Percentiles rank a stretch among this genome's conserved stretches.
Evolutionary conservation across 2,329 filamentous ascomycete genomes (phyloP).

Genomic region (Trichophyton benhamiae): DNA sequence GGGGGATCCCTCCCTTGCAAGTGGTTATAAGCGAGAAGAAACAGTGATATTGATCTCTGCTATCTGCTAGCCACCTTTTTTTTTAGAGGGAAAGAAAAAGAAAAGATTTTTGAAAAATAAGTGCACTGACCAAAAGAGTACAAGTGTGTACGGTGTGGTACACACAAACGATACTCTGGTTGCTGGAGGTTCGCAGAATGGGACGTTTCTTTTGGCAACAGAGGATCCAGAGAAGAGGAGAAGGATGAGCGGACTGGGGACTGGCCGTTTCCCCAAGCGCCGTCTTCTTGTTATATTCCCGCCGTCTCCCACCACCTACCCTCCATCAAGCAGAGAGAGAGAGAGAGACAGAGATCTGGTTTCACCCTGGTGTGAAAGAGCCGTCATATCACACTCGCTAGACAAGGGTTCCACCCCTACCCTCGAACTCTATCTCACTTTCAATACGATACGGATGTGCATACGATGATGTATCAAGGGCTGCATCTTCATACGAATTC

Average conservation of each 20-base stretch:
- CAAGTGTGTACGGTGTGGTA: not conserved
- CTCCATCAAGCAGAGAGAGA: not conserved
- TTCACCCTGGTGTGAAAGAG: slow-evolving; percentile 3
- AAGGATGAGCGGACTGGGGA: not conserved
- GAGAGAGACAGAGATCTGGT: not conserved
- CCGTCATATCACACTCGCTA: slow-evolving; percentile 3
- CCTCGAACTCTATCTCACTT: slow-evolving; percentile 1
- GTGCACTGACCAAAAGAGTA: not conserved
- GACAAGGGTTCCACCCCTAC: not conserved
- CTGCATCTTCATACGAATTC: slow-evolving; percentile 2
- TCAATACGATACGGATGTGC: slow-evolving; percentile 3
- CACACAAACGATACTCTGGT: not conserved
- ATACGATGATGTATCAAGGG: not conserved
- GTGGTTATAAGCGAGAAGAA: slow-evolving; percentile 1
- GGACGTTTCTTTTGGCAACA: not conserved
- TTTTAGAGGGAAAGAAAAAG: not conserved
- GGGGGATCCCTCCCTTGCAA: not conserved
- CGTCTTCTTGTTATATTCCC: slow-evolving; percentile 1
- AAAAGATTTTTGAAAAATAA: not conserved
- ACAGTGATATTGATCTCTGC: not conserved
- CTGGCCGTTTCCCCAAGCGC: not conserved
- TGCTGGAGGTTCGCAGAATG: not conserved
- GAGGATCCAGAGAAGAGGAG: not conserved
- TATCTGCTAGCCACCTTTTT: not conserved
- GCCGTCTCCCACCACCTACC: not conserved